These are phyloP conservation scores for Anisodus acutangulus DNA, from an alignment of 257 asterid species.

Conservation along the genomic window DNA sequence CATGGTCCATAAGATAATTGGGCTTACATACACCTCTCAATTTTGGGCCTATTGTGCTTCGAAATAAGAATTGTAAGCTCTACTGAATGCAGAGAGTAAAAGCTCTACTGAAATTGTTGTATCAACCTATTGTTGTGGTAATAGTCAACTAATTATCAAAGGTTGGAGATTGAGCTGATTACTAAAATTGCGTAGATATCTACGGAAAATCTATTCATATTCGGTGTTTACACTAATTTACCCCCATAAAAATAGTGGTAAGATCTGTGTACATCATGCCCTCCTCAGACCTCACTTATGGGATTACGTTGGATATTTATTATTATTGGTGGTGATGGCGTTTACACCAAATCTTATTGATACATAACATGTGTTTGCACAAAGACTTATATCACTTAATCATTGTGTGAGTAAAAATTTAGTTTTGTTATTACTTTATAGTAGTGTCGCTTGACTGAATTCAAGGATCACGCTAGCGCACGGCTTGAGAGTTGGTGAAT, in stretches of 20 bases:
- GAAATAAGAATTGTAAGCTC: neutral
- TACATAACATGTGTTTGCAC: neutral
- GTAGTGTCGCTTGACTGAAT: too few species aligned
- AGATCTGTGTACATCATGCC: too few species aligned
- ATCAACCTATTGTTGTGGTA: slow-evolving; percentile 16
- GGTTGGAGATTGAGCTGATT: neutral
- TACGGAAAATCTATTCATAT: neutral
- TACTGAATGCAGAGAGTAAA: neutral
- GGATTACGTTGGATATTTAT: too few species aligned
- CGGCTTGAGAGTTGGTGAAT: too few species aligned
- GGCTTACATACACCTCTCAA: neutral
- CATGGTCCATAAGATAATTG: neutral
- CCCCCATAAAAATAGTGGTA: too few species aligned
- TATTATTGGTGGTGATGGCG: too few species aligned
- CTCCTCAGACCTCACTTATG: too few species aligned
- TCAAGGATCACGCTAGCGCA: too few species aligned
- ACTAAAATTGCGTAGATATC: neutral
- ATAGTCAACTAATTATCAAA: neutral
- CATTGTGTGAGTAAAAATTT: too few species aligned
- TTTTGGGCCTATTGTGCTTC: slow-evolving; percentile 1
- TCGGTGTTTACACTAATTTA: neutral
- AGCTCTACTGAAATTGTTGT: neutral
- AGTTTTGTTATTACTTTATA: too few species aligned
- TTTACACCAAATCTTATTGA: too few species aligned
- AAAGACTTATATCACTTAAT: neutral